Evolutionary conservation across 2,329 filamentous ascomycete genomes (phyloP).

Genomic region (Cyphellophora europaea): DNA sequence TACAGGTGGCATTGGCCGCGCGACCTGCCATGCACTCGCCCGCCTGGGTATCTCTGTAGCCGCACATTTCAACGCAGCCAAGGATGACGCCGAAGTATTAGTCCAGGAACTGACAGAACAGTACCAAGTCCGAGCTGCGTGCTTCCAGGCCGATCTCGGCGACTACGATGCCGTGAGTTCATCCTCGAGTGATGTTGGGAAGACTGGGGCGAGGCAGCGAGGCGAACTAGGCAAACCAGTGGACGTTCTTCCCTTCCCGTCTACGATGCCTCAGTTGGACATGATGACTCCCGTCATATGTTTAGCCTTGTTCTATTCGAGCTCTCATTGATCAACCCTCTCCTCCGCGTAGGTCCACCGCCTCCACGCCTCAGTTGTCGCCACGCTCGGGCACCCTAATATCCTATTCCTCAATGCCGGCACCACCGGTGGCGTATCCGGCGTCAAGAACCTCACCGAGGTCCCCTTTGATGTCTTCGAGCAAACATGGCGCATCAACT

Average conservation of each 20-base stretch:
- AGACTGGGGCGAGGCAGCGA: too few species aligned
- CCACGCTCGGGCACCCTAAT: conserved; percentile 24
- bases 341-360: too few species aligned
- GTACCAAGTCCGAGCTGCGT: conserved; percentile 22
- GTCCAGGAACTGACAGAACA: conserved; percentile 21
- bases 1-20: conserved; percentile 36
- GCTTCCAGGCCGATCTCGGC: conserved; percentile 28
- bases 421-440: conserved; percentile 44
- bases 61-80: conserved; percentile 32
- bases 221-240: too few species aligned
- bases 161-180: conserved; percentile 30
- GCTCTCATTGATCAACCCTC: too few species aligned
- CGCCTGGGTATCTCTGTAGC: conserved; percentile 32
- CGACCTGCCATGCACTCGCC: conserved; percentile 31
- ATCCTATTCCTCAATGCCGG: conserved; percentile 49
- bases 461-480: conserved; percentile 58
- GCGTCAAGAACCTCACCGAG: conserved; percentile 37
- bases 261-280: too few species aligned
- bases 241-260: too few species aligned
- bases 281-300: too few species aligned
- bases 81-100: conserved; percentile 21
- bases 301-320: too few species aligned
- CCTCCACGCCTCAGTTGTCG: conserved; percentile 24
- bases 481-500: conserved; percentile 51
- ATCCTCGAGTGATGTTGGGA: too few species aligned